Base-by-base conservation (phyloP, 306 rosid species). In the Hippophae rhamnoides region DNA sequence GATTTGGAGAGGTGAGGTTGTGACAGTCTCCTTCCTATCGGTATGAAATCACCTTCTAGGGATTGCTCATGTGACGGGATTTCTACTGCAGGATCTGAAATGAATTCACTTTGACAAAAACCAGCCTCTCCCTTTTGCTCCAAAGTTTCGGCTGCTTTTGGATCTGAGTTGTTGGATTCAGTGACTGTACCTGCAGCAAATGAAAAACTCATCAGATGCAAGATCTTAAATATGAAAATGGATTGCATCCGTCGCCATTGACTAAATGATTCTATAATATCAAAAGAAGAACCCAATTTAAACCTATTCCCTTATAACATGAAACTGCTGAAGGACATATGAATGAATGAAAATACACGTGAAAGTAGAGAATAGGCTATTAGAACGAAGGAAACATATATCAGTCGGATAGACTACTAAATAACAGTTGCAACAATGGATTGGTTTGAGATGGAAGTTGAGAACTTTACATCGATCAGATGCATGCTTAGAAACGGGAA, bases 391-490 rank as follows among this genome's bases (percentile, higher is more conserved):
- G 5, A 31, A 31, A 31, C 38, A 31, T 2, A 10, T 13, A 43
- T 18, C 8, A 61, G 2, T 26, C 5, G 5, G 57, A 62, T 13
- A n/a, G 9, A n/a, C 5, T 10, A 52, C 14, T 10, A 2, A 25
- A 3, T 8, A 49, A 9, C 13, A n/a, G 47, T 48, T n/a, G 14
- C 26, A 23, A 23, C 12, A 14, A 42, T 8, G 12, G 50, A 48
- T 48, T 9, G 13, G 11, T 14, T 42, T 6, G 62, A 57, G 14
- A 43, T 52, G 46, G 43, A 67, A 69, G 46, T 54, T 56, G 14
- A 65, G 65, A 78, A 72, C 65, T 56, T 67, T 74, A 86, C 79
- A 47, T 8, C 56, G 72, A 70, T 47, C 53, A 49, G 63, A 61
- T 71, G 26, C 47, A 14, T 56, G 57, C 6, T 52, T 65, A 5